phyloP scores from a whole-genome alignment of 768 basidiomycete genomes.

The Mycena epipterygia region DNA sequence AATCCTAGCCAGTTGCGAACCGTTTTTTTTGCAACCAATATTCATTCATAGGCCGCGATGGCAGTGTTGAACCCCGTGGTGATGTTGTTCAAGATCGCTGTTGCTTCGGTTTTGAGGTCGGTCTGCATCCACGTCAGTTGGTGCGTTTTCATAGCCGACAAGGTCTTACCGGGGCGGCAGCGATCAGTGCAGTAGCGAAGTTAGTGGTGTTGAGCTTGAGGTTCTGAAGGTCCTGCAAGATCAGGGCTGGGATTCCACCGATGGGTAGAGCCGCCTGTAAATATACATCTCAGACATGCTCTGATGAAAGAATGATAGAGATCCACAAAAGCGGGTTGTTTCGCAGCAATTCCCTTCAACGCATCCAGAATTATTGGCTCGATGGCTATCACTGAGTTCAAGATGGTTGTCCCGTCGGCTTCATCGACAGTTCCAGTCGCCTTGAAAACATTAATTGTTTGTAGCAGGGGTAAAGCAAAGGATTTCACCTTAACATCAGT shows the following conservation, averaged over 20 bases:
- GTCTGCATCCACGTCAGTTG: slow-evolving; percentile 31
- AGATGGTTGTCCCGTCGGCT: slow-evolving; percentile 42
- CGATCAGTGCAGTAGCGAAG: slow-evolving; percentile 44
- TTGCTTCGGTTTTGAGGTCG: slow-evolving; percentile 36
- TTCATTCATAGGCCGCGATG: slow-evolving; percentile 40
- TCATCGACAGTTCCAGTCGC: slow-evolving; percentile 41
- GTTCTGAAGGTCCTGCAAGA: slow-evolving; percentile 44
- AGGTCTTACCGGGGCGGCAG: slow-evolving; percentile 42
- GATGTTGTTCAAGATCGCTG: slow-evolving; percentile 34
- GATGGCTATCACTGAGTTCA: slow-evolving; percentile 40
- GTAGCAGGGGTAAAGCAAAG: too few relatives aligned
- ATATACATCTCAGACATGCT: not conserved
- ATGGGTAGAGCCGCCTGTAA: slow-evolving; percentile 41
- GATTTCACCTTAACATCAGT: slow-evolving; percentile 42
- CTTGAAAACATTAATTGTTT: slow-evolving; percentile 25
- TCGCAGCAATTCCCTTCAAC: slow-evolving; percentile 38
- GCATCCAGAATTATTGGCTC: slow-evolving; percentile 45
- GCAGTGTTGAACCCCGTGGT: slow-evolving; percentile 44
- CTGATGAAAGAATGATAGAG: not conserved
- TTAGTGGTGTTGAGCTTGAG: slow-evolving; percentile 38
- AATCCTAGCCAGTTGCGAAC: too few relatives aligned
- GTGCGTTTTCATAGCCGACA: not conserved
- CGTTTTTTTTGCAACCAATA: not conserved
- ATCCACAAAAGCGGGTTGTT: slow-evolving; percentile 43
- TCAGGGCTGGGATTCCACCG: slow-evolving; percentile 45